Conservation (phyloP, 345 rosid species). For the Pelargonium nanum region DNA sequence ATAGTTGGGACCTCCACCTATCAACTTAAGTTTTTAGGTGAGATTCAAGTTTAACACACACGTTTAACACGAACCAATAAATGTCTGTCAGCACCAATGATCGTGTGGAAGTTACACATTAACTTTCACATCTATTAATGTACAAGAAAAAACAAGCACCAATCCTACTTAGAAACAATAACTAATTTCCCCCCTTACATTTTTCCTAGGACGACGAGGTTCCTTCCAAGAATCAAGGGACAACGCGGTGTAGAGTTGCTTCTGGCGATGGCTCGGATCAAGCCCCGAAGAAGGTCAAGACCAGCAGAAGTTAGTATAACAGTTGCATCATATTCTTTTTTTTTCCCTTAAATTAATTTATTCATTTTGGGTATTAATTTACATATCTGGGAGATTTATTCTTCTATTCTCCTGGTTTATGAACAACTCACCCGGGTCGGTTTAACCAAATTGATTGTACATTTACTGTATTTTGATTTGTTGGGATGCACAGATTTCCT, state of each 20-base stretch:
- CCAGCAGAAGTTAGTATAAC: conserved; percentile 19
- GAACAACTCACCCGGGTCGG: conserved; percentile 9
- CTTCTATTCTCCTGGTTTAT: conserved; percentile 21
- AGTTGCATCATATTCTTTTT: conserved; percentile 7
- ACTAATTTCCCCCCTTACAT: background rate
- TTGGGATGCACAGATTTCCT: too few species aligned
- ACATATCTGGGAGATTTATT: conserved; percentile 10
- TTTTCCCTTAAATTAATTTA: conserved; percentile 19
- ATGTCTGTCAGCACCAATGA: too few species aligned
- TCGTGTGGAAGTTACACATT: too few species aligned
- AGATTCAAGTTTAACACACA: too few species aligned
- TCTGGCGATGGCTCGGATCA: conserved; percentile 22
- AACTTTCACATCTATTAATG: background rate
- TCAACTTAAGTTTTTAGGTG: too few species aligned
- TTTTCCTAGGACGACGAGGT: conserved; percentile 23
- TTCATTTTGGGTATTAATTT: conserved; percentile 13
- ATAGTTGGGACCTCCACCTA: too few species aligned
- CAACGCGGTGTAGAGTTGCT: conserved; percentile 21
- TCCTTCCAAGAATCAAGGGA: conserved; percentile 20
- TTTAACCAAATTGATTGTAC: background rate
- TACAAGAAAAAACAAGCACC: background rate
- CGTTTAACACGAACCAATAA: too few species aligned
- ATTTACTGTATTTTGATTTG: too few species aligned
- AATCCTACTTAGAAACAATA: background rate
- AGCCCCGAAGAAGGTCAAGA: conserved; percentile 44